These are phyloP conservation scores for Phytophthora sp. DNA, from an alignment of 352 stramenopile species.

Conservation along the genomic window DNA sequence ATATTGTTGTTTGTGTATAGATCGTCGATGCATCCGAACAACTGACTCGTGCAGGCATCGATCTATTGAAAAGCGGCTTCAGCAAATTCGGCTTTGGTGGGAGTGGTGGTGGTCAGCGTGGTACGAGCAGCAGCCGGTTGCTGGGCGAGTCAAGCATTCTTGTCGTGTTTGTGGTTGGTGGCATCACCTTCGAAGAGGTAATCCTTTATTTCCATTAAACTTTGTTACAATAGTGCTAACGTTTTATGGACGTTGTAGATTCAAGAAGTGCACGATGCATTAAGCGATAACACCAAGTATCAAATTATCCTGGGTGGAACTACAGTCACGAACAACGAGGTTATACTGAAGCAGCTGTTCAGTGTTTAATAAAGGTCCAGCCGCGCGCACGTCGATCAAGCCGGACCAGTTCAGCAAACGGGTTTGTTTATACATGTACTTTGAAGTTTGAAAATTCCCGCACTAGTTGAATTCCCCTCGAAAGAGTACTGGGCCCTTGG, in stretches of 20 bases:
- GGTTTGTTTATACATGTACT: no score
- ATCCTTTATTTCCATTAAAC: not conserved
- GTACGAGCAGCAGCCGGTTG: constrained; percentile 26
- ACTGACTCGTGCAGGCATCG: constrained; percentile 74
- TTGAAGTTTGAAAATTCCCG: constrained; percentile 12
- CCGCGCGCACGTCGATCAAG: not conserved
- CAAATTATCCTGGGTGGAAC: constrained; percentile 79
- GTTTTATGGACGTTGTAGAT: constrained; percentile 40
- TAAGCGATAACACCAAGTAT: constrained; percentile 51
- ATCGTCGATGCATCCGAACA: constrained; percentile 82
- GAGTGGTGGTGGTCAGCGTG: constrained; percentile 18
- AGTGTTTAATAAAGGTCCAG: constrained; percentile 10
- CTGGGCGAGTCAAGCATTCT: constrained; percentile 51
- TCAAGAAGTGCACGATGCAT: constrained; percentile 65
- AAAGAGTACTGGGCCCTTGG: constrained; percentile 1
- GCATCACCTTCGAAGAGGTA: constrained; percentile 82
- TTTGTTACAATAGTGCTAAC: not conserved
- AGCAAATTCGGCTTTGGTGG: constrained; percentile 78
- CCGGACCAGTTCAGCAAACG: no score
- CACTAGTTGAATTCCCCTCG: constrained; percentile 13
- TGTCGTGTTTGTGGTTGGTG: constrained; percentile 79
- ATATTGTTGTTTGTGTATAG: constrained; percentile 27
- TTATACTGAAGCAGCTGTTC: constrained; percentile 70
- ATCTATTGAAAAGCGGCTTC: constrained; percentile 83
- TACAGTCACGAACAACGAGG: constrained; percentile 71